phyloP scores from a whole-genome alignment of 2,329 filamentous ascomycete species.

The Karstenula rhodostoma region DNA sequence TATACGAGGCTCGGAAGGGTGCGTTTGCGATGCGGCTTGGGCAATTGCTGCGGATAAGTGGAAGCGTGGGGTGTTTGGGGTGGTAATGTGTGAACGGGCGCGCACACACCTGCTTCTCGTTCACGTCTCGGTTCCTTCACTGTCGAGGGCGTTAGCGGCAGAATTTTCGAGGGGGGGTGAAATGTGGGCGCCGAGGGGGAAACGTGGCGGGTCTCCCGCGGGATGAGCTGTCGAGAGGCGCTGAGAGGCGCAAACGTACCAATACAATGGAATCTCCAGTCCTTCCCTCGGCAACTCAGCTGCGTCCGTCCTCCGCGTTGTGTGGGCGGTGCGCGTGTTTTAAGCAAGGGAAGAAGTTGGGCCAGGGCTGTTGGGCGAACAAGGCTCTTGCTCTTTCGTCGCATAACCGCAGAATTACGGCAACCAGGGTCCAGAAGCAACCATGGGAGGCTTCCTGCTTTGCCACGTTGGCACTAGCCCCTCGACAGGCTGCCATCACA shows the following conservation, averaged over 20 bases:
- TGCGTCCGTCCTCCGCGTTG: constrained; percentile 48
- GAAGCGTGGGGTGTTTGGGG: constrained; percentile 12
- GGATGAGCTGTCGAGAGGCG: neutral
- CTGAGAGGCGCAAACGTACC: constrained; percentile 33
- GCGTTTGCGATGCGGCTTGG: constrained; percentile 29
- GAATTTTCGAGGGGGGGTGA: constrained; percentile 41
- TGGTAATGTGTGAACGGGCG: constrained; percentile 13
- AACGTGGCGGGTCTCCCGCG: constrained; percentile 21
- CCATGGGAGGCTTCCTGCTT: constrained; percentile 6
- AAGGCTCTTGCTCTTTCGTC: constrained; percentile 16
- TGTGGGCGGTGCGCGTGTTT: constrained; percentile 28
- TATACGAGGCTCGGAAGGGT: constrained; percentile 27
- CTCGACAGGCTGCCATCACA: constrained; percentile 1
- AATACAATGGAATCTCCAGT: constrained; percentile 42
- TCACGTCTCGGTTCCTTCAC: constrained; percentile 23
- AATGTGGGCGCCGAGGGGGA: constrained; percentile 31
- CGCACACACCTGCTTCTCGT: constrained; percentile 28
- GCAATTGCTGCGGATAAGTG: constrained; percentile 20
- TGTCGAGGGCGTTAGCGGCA: constrained; percentile 39
- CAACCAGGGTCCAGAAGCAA: constrained; percentile 20
- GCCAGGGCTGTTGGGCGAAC: constrained; percentile 29
- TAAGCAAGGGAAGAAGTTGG: constrained; percentile 28
- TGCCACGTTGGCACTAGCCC: constrained; percentile 19
- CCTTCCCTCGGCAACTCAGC: constrained; percentile 53
- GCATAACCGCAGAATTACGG: constrained; percentile 8